A percentile compares a stretch with the other conserved stretches of the same genome.
Evolutionary conservation across 177 flowering plant genomes (phyloP).

Genomic region (Vitis hybrid): DNA sequence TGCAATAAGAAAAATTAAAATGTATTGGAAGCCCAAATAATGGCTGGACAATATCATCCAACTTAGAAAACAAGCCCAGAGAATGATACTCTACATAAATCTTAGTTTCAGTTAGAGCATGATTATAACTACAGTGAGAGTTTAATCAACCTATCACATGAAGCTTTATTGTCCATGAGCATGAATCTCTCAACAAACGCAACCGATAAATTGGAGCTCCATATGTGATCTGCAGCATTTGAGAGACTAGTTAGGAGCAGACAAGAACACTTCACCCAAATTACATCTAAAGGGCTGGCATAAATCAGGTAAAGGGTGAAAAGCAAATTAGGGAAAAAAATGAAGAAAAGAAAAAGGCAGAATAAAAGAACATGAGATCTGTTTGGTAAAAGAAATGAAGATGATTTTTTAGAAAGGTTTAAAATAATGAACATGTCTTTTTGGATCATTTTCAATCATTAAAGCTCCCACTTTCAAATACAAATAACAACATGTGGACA

Average conservation of each 20-base stretch:
- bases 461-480: too few species aligned
- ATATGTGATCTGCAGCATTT: slow-evolving; percentile 59
- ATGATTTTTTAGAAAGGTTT: too few species aligned
- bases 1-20: neutral
- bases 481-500: too few species aligned
- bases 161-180: slow-evolving; percentile 60
- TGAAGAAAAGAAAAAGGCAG: neutral
- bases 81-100: neutral
- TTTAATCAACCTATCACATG: slow-evolving; percentile 65
- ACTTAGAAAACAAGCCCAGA: neutral
- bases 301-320: neutral
- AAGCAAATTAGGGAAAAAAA: neutral
- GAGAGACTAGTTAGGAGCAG: neutral
- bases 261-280: neutral
- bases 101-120: neutral
- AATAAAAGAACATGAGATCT: neutral
- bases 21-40: neutral
- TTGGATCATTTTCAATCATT: too few species aligned
- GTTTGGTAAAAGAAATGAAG: neutral
- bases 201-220: slow-evolving; percentile 75
- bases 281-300: neutral
- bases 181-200: slow-evolving; percentile 42
- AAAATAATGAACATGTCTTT: too few species aligned
- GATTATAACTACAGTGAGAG: neutral
- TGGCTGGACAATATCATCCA: neutral